phyloP scores from a whole-genome alignment of 129 eudicot genomes.

The Sambucus nigra region DNA sequence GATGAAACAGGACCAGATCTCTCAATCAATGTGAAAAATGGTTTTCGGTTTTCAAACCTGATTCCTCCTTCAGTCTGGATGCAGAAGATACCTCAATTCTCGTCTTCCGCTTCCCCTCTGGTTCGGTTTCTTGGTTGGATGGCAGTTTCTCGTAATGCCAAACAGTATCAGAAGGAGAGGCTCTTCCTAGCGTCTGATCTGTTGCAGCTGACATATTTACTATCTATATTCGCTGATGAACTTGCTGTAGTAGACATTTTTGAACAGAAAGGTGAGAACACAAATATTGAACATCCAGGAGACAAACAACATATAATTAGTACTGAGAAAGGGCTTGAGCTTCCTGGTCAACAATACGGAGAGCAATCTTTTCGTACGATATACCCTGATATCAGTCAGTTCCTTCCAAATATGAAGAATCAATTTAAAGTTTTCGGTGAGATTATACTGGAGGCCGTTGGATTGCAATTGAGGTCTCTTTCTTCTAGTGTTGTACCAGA shows the following conservation, averaged over 20 bases:
- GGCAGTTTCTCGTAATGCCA: constrained; percentile 82
- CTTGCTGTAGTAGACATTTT: constrained; percentile 45
- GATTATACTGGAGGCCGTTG: constrained; percentile 73
- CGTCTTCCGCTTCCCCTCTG: constrained; percentile 61
- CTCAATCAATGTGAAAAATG: constrained; percentile 21
- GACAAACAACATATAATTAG: constrained; percentile 6
- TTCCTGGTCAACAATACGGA: constrained; percentile 16
- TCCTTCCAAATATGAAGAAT: constrained; percentile 61
- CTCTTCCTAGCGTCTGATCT: constrained; percentile 72
- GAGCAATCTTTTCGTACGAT: constrained; percentile 49
- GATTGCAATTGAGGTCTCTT: constrained; percentile 73
- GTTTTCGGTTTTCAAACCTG: constrained; percentile 49
- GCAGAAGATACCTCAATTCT: constrained; percentile 55
- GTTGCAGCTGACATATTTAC: constrained; percentile 45
- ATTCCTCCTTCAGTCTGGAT: constrained; percentile 76
- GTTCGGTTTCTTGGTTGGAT: constrained; percentile 94
- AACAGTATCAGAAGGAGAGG: constrained; percentile 58
- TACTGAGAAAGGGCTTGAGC: constrained; percentile 14
- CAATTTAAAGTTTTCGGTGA: constrained; percentile 74
- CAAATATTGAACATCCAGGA: constrained; percentile 13
- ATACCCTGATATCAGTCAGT: constrained; percentile 59
- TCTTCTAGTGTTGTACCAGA: constrained; percentile 72
- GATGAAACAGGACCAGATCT: constrained; percentile 33
- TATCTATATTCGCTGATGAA: constrained; percentile 76
- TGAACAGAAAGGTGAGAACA: constrained; percentile 27